Evolutionary conservation across 139 green algal species (phyloP).

Genomic region (Ettlia oleoabundans): DNA sequence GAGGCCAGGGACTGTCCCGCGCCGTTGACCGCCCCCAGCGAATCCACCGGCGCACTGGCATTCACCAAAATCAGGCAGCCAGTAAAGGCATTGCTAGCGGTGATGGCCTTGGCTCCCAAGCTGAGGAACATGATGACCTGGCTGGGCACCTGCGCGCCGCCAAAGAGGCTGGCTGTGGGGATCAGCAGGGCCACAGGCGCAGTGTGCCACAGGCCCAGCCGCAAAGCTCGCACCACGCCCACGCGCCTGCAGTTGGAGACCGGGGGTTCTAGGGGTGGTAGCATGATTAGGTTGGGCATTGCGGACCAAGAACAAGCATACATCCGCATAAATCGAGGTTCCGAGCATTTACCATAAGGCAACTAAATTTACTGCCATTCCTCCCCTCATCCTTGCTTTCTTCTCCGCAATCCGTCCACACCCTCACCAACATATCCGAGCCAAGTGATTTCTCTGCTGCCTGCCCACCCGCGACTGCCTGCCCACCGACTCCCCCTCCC

Average conservation of each 20-base stretch:
- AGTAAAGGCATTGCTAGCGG: conserved; percentile 59
- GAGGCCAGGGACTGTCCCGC: conserved; percentile 69
- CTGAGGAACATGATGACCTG: conserved; percentile 35
- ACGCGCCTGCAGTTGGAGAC: conserved; percentile 22
- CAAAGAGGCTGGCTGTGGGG: conserved; percentile 45
- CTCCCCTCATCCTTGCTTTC: too few relatives aligned
- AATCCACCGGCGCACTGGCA: conserved; percentile 16
- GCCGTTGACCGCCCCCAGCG: conserved; percentile 72
- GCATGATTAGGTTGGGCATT: too few relatives aligned
- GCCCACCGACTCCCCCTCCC: too few relatives aligned
- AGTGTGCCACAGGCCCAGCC: conserved; percentile 45
- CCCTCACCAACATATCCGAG: too few relatives aligned
- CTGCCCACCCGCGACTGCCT: too few relatives aligned
- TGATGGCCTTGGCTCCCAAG: conserved; percentile 19
- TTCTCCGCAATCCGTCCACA: too few relatives aligned
- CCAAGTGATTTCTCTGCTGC: too few relatives aligned
- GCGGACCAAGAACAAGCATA: too few relatives aligned
- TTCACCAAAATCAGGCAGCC: conserved; percentile 73
- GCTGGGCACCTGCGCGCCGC: background rate
- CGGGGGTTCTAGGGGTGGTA: background rate
- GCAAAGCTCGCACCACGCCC: conserved; percentile 22
- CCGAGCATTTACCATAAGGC: too few relatives aligned
- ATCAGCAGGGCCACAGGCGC: conserved; percentile 46
- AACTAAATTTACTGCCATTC: too few relatives aligned
- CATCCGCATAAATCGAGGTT: too few relatives aligned